Conservation (phyloP, 2,329 filamentous ascomycete genomes). For the Setomelanomma holmii region DNA sequence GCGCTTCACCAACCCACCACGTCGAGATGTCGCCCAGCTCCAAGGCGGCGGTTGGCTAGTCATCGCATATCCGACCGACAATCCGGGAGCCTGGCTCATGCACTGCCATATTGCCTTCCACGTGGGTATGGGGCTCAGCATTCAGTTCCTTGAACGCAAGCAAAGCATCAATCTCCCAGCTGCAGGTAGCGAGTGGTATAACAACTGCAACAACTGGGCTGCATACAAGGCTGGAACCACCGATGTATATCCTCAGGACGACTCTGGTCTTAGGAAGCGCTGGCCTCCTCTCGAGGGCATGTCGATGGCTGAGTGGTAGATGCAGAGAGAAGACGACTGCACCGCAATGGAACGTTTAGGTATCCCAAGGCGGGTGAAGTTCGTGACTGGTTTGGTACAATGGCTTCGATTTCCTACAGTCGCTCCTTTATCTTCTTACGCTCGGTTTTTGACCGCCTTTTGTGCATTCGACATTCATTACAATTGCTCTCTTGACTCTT, state of each 20-base stretch:
- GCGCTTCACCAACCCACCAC: constrained; percentile 43
- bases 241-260: constrained; percentile 45
- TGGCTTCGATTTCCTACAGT: not conserved
- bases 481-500: not conserved
- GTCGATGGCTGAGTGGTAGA: not conserved
- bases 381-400: too few relatives aligned
- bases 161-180: constrained; percentile 27
- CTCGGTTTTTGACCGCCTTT: constrained; percentile 5
- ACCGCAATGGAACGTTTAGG: not conserved
- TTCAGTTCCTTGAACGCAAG: constrained; percentile 36
- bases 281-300: constrained; percentile 23
- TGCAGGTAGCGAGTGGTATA: constrained; percentile 30
- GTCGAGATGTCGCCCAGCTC: constrained; percentile 45
- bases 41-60: constrained; percentile 52
- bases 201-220: constrained; percentile 37
- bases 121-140: constrained; percentile 33
- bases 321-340: not conserved
- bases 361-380: too few relatives aligned
- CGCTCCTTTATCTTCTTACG: constrained; percentile 12
- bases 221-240: constrained; percentile 19
- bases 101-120: constrained; percentile 42
- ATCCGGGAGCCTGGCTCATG: constrained; percentile 55
- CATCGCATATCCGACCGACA: constrained; percentile 58
- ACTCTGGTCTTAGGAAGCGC: constrained; percentile 50
- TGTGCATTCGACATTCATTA: not conserved